Percentiles rank a stretch among this genome's conserved stretches.
Conservation (phyloP, 2,329 filamentous ascomycete genomes). For the Clonostachys solani region DNA sequence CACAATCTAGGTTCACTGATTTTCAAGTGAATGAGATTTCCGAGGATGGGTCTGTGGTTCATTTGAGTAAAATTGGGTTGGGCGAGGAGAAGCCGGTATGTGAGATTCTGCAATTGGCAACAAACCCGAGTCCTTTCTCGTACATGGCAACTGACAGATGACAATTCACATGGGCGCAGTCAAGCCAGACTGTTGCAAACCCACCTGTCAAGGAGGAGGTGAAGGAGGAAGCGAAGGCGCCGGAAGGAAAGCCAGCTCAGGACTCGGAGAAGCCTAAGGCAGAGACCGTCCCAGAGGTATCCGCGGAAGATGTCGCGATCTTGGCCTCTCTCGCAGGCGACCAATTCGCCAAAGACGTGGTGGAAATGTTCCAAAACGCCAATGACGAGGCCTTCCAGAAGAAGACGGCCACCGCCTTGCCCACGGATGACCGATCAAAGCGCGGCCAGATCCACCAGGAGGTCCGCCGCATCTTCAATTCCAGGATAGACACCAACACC, state of each 20-base stretch:
- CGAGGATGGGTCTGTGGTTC: conserved; percentile 70
- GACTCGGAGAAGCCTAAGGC: conserved; percentile 1
- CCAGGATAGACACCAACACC: conserved; percentile 72
- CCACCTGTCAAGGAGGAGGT: background rate
- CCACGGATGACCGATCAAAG: conserved; percentile 36
- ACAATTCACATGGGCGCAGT: too few relatives aligned
- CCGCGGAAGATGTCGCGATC: conserved; percentile 22
- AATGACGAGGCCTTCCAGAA: conserved; percentile 18
- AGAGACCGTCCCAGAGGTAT: conserved; percentile 16
- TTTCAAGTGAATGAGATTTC: conserved; percentile 90
- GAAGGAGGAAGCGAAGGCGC: conserved; percentile 1
- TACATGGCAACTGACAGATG: background rate
- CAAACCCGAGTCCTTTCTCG: background rate
- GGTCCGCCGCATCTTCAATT: conserved; percentile 77
- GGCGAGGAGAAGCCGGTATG: conserved; percentile 6
- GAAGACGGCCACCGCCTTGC: conserved; percentile 27
- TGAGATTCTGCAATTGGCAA: background rate
- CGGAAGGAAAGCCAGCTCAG: conserved; percentile 2
- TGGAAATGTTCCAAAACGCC: conserved; percentile 32
- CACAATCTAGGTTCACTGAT: conserved; percentile 68
- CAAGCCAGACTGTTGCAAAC: background rate
- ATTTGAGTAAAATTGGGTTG: conserved; percentile 51
- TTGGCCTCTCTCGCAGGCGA: conserved; percentile 33
- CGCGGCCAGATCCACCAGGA: conserved; percentile 49
- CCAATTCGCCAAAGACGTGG: conserved; percentile 30